Percentiles rank a stretch among this genome's conserved stretches.
Evolutionary conservation across 129 eudicot genomes (phyloP).

Genomic region (Deinandra increscens): DNA sequence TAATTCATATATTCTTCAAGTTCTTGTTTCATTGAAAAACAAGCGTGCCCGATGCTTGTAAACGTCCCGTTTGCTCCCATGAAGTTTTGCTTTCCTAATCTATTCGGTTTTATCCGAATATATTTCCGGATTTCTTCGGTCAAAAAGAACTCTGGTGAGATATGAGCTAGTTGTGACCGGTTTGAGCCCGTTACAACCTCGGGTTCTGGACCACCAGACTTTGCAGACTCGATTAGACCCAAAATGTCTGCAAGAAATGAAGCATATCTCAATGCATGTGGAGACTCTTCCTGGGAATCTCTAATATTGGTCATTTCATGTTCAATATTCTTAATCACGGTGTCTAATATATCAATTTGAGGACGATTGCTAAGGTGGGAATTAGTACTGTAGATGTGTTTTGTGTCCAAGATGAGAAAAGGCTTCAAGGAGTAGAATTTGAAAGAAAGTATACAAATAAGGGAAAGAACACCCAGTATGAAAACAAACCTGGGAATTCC

Average conservation of each 20-base stretch:
- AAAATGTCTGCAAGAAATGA: slow-evolving; percentile 61
- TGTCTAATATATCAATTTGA: slow-evolving; percentile 29
- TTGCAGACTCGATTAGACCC: slow-evolving; percentile 43
- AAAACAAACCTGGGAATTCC: slow-evolving; percentile 41
- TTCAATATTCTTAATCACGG: slow-evolving; percentile 46
- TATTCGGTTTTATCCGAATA: slow-evolving; percentile 62
- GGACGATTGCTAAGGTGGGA: neutral
- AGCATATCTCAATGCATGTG: slow-evolving; percentile 29
- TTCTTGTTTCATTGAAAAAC: slow-evolving; percentile 61
- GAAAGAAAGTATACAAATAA: slow-evolving; percentile 41
- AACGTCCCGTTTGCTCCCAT: slow-evolving; percentile 85
- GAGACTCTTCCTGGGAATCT: slow-evolving; percentile 27
- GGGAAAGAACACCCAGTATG: slow-evolving; percentile 39
- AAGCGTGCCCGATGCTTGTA: slow-evolving; percentile 71
- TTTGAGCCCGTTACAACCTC: slow-evolving; percentile 10
- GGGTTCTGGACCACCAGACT: slow-evolving; percentile 19
- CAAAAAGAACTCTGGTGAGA: slow-evolving; percentile 46
- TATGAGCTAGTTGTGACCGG: slow-evolving; percentile 16
- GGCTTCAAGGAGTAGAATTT: slow-evolving; percentile 58
- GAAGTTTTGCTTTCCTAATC: slow-evolving; percentile 63
- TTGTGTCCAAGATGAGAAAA: slow-evolving; percentile 36
- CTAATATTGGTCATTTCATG: slow-evolving; percentile 36
- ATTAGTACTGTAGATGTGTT: slow-evolving; percentile 30
- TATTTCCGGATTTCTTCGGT: slow-evolving; percentile 72
- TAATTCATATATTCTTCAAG: slow-evolving; percentile 82